Evolutionary conservation across 441 rosid species (phyloP), one percentile per base, ranked within the genome.

Genomic region (Jatropha podagrica): DNA sequence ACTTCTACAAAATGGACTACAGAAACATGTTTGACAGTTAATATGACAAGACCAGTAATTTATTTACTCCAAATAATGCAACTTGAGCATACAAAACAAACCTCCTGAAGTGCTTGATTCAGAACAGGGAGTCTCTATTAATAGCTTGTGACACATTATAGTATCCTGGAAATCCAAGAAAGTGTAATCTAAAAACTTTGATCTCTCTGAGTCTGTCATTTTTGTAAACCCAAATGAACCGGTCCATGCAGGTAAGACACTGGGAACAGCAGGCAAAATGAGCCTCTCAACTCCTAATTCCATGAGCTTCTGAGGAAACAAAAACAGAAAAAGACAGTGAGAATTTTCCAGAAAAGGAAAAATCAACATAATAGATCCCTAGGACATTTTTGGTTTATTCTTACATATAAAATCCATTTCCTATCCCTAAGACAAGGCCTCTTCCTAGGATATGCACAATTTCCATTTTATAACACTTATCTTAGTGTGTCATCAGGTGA

Each of bases 91-190:
- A 26, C 38, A 3, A 66, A 55, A 70, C 23, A 68, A 71, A 89
- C 97, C 86, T 73, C 70, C 77, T 42, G 80, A 69, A 69, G 71
- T 61, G 72, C 73, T 74, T 71, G 79, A 79, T 73, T 82, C 77
- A 23, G 74, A 61, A 44, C 73, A 74, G 69, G 71, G 78, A 63
- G 46, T 82, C 72, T 81, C 76, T 65, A 17, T 65, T 64, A 92
- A 74, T 40, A 76, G 75, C 79, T 93, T 95, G 76, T 85, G 88
- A 89, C 99, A 92, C 86, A 86, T 80, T 74, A 85, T 59, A 44
- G 97, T 91, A 72, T 80, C 94, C 76, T 81, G 91, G 81, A 95
- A 95, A 77, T 87, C 88, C 82, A 95, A 76, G 86, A 93, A 87
- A 23, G 88, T 81, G 73, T 69, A 83, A 69, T 86, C 81, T 55